Evolutionary conservation across 192 early-diverging fungal genomes (phyloP), one percentile per base, ranked within the genome.

Genomic region (Coemansia nantahalensis): DNA sequence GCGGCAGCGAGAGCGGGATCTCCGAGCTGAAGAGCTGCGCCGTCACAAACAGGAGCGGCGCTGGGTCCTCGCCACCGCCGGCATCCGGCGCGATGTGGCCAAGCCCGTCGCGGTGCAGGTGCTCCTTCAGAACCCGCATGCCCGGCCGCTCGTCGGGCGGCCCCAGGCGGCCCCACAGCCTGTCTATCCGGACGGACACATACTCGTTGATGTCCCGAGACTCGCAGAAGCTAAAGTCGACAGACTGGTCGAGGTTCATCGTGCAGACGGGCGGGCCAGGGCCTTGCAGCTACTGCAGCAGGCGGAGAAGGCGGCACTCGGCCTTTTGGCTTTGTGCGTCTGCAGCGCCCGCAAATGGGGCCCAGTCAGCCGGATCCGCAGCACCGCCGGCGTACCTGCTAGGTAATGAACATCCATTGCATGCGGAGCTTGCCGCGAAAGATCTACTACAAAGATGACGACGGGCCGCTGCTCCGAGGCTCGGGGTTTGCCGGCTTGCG

Each of bases 181-280:
- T 49, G 55, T 74, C 70, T 37, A 74, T 59, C 6, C 63, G 58
- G 21, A 74, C 49, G 9, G 70, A 74, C 22, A 74, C 64, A 51
- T 59, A 67, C 41, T 74, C 70, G 35, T 53, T 58, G 16, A 74
- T 67, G 32, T 74, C 70, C 39, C 66, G 66, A 18, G 70, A 67
- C 56, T 74, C 70, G 59, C 70, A 74, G 31, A 62, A 74, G 51
- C 70, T 74, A 54, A 74, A 74, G 55, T 74, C 70, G 12, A 67
- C 70, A 39, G 62, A 74, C 52, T 74, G 70, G 35, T 74, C 63
- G 46, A n/a, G n/a, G n/a, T n/a, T n/a, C n/a, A n/a, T n/a, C n/a
- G n/a, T n/a, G n/a, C n/a, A n/a, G n/a, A n/a, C n/a, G n/a, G n/a
- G n/a, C n/a, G n/a, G n/a, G n/a, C n/a, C n/a, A n/a, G n/a, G n/a